Evolutionary conservation across 768 basidiomycete genomes (phyloP), one percentile per base, ranked within the genome.

Genomic region (Hygrophoropsis aurantiaca): DNA sequence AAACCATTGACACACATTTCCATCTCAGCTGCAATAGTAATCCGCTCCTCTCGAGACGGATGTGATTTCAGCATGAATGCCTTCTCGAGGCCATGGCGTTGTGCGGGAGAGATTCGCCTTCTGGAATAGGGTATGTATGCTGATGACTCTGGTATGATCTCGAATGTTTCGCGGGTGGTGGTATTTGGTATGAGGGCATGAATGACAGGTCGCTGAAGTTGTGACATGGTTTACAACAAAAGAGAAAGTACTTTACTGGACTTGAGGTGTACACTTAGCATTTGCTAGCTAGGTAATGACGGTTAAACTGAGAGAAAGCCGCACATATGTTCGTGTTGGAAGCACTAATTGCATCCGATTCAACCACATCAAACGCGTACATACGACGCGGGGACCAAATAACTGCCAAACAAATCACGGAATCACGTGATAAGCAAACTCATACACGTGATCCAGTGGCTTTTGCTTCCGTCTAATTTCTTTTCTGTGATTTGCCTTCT

Each of bases 11-110:
- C 57, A 2, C 39, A 75, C 74, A 77, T 63, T 52, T 61, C 66
- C 26, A 69, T 59, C 40, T 75, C 66, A 9, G 50, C 54, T 10
- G 74, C 70, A 33, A 76, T 68, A 4, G 51, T 49, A 13, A 64
- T 66, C 26, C 74, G 73, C 50, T 75, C 70, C n/a, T 63, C 64
- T 47, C 72, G 67, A 10, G 72, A 62, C 6, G 74, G 74, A 42
- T 75, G 74, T 1, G 70, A 64, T 9, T 62, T 68, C 1, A 49
- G 36, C 16, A 68, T 57, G 46, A 73, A 75, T 7, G 70, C 24
- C 2, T 58, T 50, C 4, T 71, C 58, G 33, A 76, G 68, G 36
- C 58, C 61, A 30, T 59, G 43, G 9, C 70, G 57, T 44, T 75
- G 73, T 4, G 64, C 57, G 2, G 58, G 60, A 4, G 62, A 58